Evolutionary conservation across 2,329 filamentous ascomycete species (phyloP), one percentile per base, ranked within the genome.

Genomic region (Phaeosphaeriaceae sp.): DNA sequence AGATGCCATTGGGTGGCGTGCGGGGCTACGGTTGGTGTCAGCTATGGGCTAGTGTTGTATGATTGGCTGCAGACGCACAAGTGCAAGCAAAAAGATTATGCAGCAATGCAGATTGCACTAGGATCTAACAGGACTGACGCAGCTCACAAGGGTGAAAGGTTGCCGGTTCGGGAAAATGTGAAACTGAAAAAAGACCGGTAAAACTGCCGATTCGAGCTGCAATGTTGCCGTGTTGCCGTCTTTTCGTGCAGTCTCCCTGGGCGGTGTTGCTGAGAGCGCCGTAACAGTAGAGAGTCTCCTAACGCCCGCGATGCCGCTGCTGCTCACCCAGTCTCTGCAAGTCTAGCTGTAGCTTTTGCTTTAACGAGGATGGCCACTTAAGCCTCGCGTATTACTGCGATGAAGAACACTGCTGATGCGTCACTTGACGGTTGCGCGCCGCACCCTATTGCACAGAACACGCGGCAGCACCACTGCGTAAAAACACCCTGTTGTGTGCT

Each of bases 371-470:
- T 47, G 64, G 60, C 67, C 70, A n/a, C n/a, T 65, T 59, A 56
- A 45, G 59, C 64, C 60, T 67, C 56, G 63, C 60, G 63, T 62
- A 60, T 67, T 68, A 68, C 63, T 56, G 66, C 62, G 58, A 64
- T 56, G 60, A 56, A 41, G 50, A 58, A 56, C 63, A 66, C 67
- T 61, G 66, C 50, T 55, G 67, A 60, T 60, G 63, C 63, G 63
- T 70, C 69, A 72, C 69, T 70, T 58, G 68, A 67, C 66, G 63
- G 54, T 60, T 63, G 65, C 64, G 66, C 66, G 68, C 64, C 64
- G 66, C 66, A 69, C 64, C 62, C 66, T 58, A 63, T 58, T 58
- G 58, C 63, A 68, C 66, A 56, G 50, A 51, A 64, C 63, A 60
- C 48, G 55, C 60, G 52, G 54, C 53, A 34, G 52, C 59, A 43